Evolutionary conservation across 139 green algal species (phyloP).

Genomic region (Chlamydomonas sphaeroides): DNA sequence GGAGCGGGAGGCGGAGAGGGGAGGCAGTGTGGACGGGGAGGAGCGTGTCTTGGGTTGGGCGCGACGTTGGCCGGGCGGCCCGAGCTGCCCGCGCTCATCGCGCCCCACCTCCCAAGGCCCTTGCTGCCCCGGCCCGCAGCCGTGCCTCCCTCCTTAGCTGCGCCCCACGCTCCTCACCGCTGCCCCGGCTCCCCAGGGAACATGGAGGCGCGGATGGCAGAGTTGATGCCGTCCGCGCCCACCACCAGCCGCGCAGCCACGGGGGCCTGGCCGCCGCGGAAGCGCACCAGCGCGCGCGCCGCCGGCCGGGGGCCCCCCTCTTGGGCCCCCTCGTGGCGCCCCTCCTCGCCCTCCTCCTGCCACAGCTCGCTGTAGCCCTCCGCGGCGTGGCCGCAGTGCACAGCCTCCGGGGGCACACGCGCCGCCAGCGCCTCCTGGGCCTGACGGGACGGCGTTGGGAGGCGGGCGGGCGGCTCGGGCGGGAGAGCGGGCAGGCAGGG

Average conservation of each 20-base stretch:
- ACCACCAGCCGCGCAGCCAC: conserved; percentile 54
- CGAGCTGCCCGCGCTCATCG: too few relatives aligned
- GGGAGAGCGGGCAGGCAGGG: not conserved
- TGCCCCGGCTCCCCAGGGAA: conserved; percentile 42
- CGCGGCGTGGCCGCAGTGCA: conserved; percentile 47
- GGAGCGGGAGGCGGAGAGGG: too few relatives aligned
- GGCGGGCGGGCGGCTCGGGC: not conserved
- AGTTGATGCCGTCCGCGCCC: conserved; percentile 58
- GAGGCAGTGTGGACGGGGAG: too few relatives aligned
- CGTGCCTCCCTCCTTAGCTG: too few relatives aligned
- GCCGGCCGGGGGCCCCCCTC: too few relatives aligned
- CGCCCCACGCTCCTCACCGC: too few relatives aligned
- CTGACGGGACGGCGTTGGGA: conserved; percentile 10
- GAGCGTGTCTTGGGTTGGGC: too few relatives aligned
- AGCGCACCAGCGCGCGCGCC: conserved; percentile 1
- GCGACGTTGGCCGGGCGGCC: too few relatives aligned
- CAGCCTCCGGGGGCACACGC: conserved; percentile 19
- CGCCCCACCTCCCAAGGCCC: too few relatives aligned
- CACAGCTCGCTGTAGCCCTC: conserved; percentile 44
- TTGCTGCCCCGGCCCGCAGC: too few relatives aligned
- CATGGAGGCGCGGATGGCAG: conserved; percentile 47
- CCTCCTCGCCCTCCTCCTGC: conserved; percentile 6
- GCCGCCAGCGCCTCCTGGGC: conserved; percentile 33
- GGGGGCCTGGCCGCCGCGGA: conserved; percentile 7
- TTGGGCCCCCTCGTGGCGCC: too few relatives aligned